These are phyloP conservation scores for Kentomonas sorsogonicus DNA, from an alignment of 208 protist species.

Conservation along the genomic window DNA sequence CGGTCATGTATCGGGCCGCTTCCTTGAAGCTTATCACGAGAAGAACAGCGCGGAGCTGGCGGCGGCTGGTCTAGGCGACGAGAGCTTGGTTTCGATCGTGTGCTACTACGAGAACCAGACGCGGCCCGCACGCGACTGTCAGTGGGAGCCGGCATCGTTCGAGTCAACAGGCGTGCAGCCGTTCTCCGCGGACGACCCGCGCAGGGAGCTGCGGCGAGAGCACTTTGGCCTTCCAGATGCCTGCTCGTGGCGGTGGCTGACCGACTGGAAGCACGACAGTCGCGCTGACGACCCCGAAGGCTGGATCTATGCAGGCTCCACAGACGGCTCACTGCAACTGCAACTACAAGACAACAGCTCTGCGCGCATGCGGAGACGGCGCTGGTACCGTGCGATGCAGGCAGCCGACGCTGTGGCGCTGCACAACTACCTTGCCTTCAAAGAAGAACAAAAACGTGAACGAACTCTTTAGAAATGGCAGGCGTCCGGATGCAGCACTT, in stretches of 20 bases:
- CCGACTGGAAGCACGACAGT: conserved; percentile 41
- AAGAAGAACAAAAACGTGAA: conserved; percentile 9
- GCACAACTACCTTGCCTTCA: conserved; percentile 32
- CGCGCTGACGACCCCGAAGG: conserved; percentile 40
- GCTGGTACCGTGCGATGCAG: conserved; percentile 54
- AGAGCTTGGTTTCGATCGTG: conserved; percentile 28
- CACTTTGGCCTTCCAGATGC: conserved; percentile 31
- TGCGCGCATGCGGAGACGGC: conserved; percentile 26
- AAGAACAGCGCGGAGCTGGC: conserved; percentile 37
- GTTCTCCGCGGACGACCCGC: conserved; percentile 30
- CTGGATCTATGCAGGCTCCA: conserved; percentile 52
- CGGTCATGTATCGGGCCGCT: conserved; percentile 26
- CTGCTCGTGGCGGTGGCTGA: conserved; percentile 41
- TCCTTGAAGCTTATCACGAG: conserved; percentile 43
- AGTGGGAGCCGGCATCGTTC: conserved; percentile 28
- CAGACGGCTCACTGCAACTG: conserved; percentile 17
- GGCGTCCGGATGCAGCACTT: not conserved
- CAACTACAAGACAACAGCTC: conserved; percentile 16
- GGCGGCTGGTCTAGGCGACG: conserved; percentile 23
- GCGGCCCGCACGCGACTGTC: conserved; percentile 15
- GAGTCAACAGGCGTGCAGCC: conserved; percentile 18
- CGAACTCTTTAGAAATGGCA: not conserved
- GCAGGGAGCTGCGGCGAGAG: conserved; percentile 23
- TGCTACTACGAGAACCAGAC: conserved; percentile 63
- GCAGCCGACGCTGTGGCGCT: conserved; percentile 40